These are phyloP conservation scores for Boletus sp. DNA, from an alignment of 768 basidiomycete genomes.

Conservation along the genomic window DNA sequence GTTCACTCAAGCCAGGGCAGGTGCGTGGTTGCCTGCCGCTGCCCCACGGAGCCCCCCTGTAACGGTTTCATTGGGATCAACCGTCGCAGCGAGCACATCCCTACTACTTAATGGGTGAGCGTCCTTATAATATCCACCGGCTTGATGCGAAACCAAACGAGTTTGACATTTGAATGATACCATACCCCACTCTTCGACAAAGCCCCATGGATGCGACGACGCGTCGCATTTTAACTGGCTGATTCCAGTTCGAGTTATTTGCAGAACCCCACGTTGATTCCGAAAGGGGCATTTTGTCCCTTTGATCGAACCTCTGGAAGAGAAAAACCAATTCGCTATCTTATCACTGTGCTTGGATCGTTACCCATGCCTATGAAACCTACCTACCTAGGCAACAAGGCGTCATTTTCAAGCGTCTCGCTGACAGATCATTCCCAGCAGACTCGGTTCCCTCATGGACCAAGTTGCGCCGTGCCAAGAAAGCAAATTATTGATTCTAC, in stretches of 20 bases:
- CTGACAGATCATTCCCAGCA: neutral
- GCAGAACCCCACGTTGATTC: neutral
- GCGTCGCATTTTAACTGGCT: neutral
- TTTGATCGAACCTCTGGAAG: conserved; percentile 1
- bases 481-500: neutral
- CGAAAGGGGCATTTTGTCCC: neutral
- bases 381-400: neutral
- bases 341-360: conserved; percentile 9
- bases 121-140: neutral
- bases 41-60: neutral
- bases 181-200: neutral
- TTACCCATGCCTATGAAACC: conserved; percentile 3
- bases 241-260: neutral
- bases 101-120: neutral
- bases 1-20: neutral
- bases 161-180: conserved; percentile 5
- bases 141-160: neutral
- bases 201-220: neutral
- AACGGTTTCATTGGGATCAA: neutral
- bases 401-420: neutral
- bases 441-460: neutral
- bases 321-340: conserved; percentile 12
- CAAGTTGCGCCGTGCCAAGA: conserved; percentile 1
- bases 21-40: too few species aligned
- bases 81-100: neutral